Evolutionary conservation across 2,329 filamentous ascomycete species (phyloP), one percentile per base, ranked within the genome.

Genomic region (Teratosphaeria viscida): DNA sequence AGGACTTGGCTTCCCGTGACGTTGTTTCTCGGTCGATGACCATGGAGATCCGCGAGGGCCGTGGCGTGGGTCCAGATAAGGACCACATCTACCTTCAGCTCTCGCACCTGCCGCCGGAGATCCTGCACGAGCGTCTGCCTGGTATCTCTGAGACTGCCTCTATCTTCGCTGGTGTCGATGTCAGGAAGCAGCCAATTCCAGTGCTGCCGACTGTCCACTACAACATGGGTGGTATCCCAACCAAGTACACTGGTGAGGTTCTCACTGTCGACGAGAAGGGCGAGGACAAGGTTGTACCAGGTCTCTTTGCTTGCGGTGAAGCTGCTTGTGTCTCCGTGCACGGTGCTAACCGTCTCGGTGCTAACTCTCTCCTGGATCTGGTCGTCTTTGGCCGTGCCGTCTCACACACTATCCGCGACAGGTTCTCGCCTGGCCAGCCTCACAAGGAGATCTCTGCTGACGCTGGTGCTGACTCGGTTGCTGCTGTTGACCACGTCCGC

Each of bases 151-250:
- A 99, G 82, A 99, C 94, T 37, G 94, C 92, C 57, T 91, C 90
- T 68, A 97, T 97, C 72, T 99, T 99, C 78, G 84, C 92, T 62
- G 92, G 94, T 79, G 92, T 99, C 69, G 94, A 99, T 75, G 92
- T 99, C 68, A 88, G 86, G 63, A 96, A 96, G 82, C 89, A 96
- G 79, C 92, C 92, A 66, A 97, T 97, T 68, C 92, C 92, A 63
- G 92, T 97, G 66, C 82, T 97, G 64, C 92, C 92, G 60, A 97
- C 92, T 53, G 92, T 96, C 67, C 92, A 99, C 82, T 99, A 99
- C 84, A 96, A 96, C 84, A 99, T 97, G 94, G 92, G 92, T 77
- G 92, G 94, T 83, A 96, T 99, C 68, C 92, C 92, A 57, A 97
- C 94, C 67, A 90, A 90, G 72, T 97, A 96, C 83, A 96, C 90